phyloP scores from a whole-genome alignment of 768 basidiomycete genomes.

The Hypholoma sublateritium region DNA sequence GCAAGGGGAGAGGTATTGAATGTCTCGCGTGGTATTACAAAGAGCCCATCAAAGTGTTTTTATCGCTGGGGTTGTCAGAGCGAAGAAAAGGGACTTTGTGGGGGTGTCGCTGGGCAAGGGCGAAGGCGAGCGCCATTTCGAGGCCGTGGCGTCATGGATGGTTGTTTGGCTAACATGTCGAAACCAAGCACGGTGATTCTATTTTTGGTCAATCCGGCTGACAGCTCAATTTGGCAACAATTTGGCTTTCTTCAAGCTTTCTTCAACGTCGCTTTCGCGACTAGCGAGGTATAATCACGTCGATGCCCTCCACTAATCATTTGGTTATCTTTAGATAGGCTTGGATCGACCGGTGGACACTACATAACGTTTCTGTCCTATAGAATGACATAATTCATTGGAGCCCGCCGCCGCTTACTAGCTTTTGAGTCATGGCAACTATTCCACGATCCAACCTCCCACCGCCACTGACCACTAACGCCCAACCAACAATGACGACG shows the following conservation, averaged over 20 bases:
- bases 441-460: background rate
- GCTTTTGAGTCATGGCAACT: no score
- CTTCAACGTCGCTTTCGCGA: no score
- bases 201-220: no score
- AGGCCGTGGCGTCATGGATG: background rate
- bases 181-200: background rate
- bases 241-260: no score
- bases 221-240: background rate
- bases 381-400: no score
- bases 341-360: no score
- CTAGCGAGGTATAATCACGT: no score
- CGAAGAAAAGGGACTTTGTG: conserved; percentile 1
- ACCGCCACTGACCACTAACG: background rate
- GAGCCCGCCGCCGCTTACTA: no score
- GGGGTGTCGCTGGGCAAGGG: conserved; percentile 9
- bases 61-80: conserved; percentile 4
- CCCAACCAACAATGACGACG: background rate
- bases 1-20: conserved; percentile 15
- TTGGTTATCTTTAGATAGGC: no score
- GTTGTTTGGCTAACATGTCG: conserved; percentile 5
- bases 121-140: background rate
- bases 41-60: conserved; percentile 13
- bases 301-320: no score
- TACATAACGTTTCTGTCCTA: no score
- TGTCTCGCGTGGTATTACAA: conserved; percentile 18